A percentile compares a stretch with the other conserved stretches of the same genome.
These are phyloP conservation scores for Moesziomyces sp. DNA, from an alignment of 1,284 basidiomycete genomes.

Conservation along the genomic window DNA sequence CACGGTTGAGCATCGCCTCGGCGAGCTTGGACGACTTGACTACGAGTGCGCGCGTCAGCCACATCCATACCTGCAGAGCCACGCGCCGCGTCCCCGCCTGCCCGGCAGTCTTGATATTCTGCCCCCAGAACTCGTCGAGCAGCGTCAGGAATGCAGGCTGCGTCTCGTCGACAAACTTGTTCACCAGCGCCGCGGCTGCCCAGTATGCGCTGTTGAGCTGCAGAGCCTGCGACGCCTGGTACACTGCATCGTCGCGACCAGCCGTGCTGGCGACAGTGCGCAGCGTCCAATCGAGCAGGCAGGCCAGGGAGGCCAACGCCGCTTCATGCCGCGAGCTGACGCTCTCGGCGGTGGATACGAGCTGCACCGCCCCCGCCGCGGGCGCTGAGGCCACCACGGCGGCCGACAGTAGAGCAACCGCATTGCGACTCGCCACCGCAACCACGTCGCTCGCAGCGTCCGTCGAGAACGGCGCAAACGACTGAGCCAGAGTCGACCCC, in stretches of 20 bases:
- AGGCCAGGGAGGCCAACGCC: constrained; percentile 17
- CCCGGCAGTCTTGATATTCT: constrained; percentile 5
- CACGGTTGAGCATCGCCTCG: constrained; percentile 50
- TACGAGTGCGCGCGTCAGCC: constrained; percentile 52
- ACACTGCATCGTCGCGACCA: background rate
- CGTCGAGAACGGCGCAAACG: background rate
- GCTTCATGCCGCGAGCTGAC: constrained; percentile 17
- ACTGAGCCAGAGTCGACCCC: constrained; percentile 3
- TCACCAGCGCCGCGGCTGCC: constrained; percentile 29
- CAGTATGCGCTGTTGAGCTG: constrained; percentile 34
- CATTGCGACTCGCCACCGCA: constrained; percentile 13
- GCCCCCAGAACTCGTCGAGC: constrained; percentile 49
- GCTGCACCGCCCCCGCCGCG: constrained; percentile 15
- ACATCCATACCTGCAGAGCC: constrained; percentile 55
- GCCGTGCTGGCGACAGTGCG: background rate
- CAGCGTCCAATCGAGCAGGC: constrained; percentile 32
- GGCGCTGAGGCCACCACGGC: constrained; percentile 30
- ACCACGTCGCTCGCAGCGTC: background rate
- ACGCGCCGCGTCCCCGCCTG: constrained; percentile 3
- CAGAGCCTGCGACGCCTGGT: constrained; percentile 14
- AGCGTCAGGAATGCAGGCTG: constrained; percentile 22
- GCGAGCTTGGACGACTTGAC: constrained; percentile 45
- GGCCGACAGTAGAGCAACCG: constrained; percentile 31
- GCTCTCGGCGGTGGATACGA: background rate
- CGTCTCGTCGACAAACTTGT: constrained; percentile 56